Evolutionary conservation across 2,329 filamentous ascomycete species (phyloP).

Genomic region (Claviceps sp.): DNA sequence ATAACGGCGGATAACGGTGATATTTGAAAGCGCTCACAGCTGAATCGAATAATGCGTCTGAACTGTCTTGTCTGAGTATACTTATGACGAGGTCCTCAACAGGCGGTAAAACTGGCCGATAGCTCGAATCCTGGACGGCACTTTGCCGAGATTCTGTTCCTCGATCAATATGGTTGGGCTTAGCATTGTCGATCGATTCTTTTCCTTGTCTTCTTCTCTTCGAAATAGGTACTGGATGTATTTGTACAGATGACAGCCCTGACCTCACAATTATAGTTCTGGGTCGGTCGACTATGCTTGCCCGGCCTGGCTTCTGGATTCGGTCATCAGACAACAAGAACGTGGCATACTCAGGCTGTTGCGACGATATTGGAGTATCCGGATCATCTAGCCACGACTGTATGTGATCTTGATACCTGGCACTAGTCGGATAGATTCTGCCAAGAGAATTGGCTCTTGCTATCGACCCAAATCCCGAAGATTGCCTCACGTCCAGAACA

Average conservation of each 20-base stretch:
- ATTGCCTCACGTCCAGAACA: conserved; percentile 22
- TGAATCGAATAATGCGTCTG: conserved; percentile 29
- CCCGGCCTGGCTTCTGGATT: conserved; percentile 10
- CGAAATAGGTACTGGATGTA: conserved; percentile 16
- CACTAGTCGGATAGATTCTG: conserved; percentile 16
- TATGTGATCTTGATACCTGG: conserved; percentile 20
- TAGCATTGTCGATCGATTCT: conserved; percentile 8
- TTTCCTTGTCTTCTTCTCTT: conserved; percentile 18
- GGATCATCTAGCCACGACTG: conserved; percentile 10
- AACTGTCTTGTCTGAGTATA: conserved; percentile 29
- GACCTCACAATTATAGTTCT: conserved; percentile 16
- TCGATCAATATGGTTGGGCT: conserved; percentile 23
- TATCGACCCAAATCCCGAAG: conserved; percentile 13
- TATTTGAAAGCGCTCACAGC: conserved; percentile 31
- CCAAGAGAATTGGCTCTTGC: conserved; percentile 25
- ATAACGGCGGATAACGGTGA: conserved; percentile 15
- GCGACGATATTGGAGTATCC: conserved; percentile 6
- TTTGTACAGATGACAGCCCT: conserved; percentile 14
- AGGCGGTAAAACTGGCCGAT: conserved; percentile 35
- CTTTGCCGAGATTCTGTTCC: conserved; percentile 24
- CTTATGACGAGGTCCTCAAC: conserved; percentile 44
- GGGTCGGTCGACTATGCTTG: conserved; percentile 16
- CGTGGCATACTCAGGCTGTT: conserved; percentile 16
- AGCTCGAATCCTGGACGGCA: conserved; percentile 10
- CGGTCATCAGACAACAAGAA: conserved; percentile 12